These are phyloP conservation scores for Arxiozyma slooffiae DNA, from an alignment of 1,139 yeast species.

Conservation along the genomic window DNA sequence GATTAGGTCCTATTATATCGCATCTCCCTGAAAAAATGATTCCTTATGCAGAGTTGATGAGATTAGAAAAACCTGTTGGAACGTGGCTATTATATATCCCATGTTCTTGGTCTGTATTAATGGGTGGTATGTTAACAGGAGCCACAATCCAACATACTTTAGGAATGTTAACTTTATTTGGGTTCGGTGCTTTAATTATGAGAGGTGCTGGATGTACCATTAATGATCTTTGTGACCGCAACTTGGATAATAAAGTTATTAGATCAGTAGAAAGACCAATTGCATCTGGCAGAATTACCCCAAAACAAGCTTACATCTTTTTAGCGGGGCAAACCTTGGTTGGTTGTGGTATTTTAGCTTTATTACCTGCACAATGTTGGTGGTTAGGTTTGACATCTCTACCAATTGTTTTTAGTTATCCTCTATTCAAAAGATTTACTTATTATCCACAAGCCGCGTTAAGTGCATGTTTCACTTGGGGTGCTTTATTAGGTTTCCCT, in stretches of 20 bases:
- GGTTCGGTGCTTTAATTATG: constrained; percentile 81
- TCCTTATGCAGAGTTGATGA: constrained; percentile 85
- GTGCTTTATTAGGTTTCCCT: constrained; percentile 86
- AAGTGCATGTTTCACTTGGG: constrained; percentile 88
- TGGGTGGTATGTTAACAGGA: constrained; percentile 68
- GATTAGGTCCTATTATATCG: constrained; percentile 50
- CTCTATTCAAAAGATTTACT: constrained; percentile 86
- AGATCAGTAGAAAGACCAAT: constrained; percentile 86
- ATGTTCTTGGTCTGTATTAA: constrained; percentile 44
- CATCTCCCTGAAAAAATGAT: constrained; percentile 61
- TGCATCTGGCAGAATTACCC: constrained; percentile 73
- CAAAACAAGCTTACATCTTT: constrained; percentile 63
- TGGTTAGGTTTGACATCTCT: constrained; percentile 72
- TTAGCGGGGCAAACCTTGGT: constrained; percentile 60
- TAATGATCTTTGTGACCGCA: constrained; percentile 77
- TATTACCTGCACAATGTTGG: constrained; percentile 75
- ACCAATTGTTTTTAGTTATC: constrained; percentile 76
- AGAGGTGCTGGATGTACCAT: constrained; percentile 98
- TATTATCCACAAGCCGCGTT: constrained; percentile 86
- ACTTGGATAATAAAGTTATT: constrained; percentile 74
- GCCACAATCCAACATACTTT: constrained; percentile 59
- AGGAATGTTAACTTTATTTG: constrained; percentile 55
- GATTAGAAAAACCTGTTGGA: constrained; percentile 92
- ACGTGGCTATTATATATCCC: constrained; percentile 76
- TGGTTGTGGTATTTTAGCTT: constrained; percentile 66